phyloP scores from a whole-genome alignment of 163 green algal genomes.

The Scenedesmus sp. region DNA sequence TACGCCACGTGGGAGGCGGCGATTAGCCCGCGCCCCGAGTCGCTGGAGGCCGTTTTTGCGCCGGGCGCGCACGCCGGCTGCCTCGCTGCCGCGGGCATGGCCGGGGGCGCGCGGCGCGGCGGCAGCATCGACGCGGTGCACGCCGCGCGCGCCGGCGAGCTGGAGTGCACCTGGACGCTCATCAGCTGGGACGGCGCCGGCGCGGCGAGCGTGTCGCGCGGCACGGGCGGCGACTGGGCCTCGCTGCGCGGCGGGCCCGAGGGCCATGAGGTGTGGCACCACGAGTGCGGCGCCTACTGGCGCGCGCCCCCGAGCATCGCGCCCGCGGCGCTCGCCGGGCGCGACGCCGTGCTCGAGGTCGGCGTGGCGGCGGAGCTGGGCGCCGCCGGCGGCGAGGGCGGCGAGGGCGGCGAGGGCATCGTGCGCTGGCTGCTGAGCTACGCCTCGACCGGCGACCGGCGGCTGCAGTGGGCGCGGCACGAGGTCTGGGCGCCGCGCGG shows the following conservation, averaged over 20 bases:
- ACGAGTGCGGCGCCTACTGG: constrained; percentile 23
- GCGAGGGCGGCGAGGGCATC: not conserved
- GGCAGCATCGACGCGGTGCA: too few relatives aligned
- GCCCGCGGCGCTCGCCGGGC: not conserved
- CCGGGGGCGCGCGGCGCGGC: too few relatives aligned
- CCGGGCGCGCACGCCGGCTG: constrained; percentile 13
- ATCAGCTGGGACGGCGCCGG: not conserved
- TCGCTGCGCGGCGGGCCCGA: not conserved
- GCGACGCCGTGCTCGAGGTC: constrained; percentile 20
- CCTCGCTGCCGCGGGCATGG: not conserved
- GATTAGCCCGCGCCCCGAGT: constrained; percentile 3
- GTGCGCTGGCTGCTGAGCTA: constrained; percentile 35
- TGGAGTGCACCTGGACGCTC: not conserved
- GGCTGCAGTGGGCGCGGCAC: constrained; percentile 14
- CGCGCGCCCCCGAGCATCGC: not conserved
- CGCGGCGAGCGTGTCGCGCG: not conserved
- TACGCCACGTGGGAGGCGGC: constrained; percentile 35
- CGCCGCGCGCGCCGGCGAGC: too few relatives aligned
- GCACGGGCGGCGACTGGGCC: not conserved
- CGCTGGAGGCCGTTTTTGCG: constrained; percentile 17
- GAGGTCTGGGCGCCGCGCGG: too few relatives aligned
- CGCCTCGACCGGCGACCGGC: not conserved
- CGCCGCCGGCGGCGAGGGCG: not conserved
- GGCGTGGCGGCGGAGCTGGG: not conserved
- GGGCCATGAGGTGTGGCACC: constrained; percentile 29